Evolutionary conservation across 257 asterid species (phyloP).

Genomic region (Nicotiana paniculata): DNA sequence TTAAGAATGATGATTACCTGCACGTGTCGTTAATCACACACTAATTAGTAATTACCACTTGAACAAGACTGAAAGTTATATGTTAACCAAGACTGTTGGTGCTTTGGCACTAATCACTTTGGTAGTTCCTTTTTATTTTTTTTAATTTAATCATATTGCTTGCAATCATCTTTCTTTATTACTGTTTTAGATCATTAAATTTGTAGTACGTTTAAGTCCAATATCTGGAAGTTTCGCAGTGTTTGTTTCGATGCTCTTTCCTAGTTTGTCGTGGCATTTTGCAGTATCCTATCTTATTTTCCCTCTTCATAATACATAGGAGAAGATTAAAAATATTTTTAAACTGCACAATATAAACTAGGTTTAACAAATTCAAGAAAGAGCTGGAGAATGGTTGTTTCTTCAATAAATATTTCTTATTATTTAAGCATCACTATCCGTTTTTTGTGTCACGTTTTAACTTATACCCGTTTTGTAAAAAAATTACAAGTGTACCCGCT

Average conservation of each 20-base stretch:
- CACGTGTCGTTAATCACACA: neutral
- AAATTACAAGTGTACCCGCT: no score
- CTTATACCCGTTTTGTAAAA: no score
- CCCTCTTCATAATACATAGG: no score
- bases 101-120: neutral
- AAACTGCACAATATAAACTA: neutral
- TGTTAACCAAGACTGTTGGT: neutral
- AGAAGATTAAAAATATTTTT: no score
- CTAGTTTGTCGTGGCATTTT: neutral
- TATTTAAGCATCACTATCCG: no score
- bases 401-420: no score
- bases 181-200: neutral
- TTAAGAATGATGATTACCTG: neutral
- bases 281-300: neutral
- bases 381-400: no score
- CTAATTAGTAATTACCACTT: neutral
- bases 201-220: neutral
- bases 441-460: no score
- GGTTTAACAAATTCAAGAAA: no score
- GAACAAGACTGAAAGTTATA: neutral
- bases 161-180: neutral
- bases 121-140: neutral
- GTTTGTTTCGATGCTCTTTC: neutral
- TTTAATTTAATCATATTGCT: neutral
- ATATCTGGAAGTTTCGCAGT: neutral